These are phyloP conservation scores for Malassezia cuniculi DNA, from an alignment of 1,284 basidiomycete genomes.

Conservation along the genomic window DNA sequence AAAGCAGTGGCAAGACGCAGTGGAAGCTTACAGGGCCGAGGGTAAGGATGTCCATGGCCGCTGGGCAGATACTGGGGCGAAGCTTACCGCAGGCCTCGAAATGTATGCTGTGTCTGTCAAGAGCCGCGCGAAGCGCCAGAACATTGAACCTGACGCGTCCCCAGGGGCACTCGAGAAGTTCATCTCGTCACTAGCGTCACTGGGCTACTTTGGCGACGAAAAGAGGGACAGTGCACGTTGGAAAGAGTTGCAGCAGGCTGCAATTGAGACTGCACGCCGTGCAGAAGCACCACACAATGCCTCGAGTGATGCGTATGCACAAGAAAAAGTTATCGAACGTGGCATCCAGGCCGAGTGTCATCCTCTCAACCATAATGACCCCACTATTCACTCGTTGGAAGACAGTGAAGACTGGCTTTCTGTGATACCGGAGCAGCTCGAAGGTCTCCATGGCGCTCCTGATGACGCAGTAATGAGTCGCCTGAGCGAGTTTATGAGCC, in stretches of 20 bases:
- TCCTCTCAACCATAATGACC: background rate
- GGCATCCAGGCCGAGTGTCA: background rate
- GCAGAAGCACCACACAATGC: too few relatives aligned
- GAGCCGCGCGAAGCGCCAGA: background rate
- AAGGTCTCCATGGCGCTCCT: conserved; percentile 4
- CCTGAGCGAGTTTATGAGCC: conserved; percentile 24
- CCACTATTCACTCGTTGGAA: conserved; percentile 9
- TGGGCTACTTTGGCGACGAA: conserved; percentile 34
- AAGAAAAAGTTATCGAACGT: background rate
- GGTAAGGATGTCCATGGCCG: conserved; percentile 18
- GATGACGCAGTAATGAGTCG: conserved; percentile 22
- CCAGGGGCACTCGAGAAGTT: conserved; percentile 14
- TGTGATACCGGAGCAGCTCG: conserved; percentile 19
- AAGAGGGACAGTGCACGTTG: conserved; percentile 24
- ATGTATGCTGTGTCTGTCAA: conserved; percentile 20
- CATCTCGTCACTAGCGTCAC: conserved; percentile 15
- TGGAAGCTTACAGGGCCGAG: conserved; percentile 20
- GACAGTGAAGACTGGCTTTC: conserved; percentile 32
- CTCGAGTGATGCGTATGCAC: background rate
- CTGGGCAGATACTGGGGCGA: conserved; percentile 33
- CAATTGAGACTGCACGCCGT: background rate
- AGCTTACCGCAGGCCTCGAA: conserved; percentile 34
- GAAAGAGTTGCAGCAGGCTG: conserved; percentile 22
- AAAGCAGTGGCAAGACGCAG: conserved; percentile 21
- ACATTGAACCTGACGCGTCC: background rate